Evolutionary conservation across 345 rosid species (phyloP).

Genomic region (Rhodomyrtus tomentosa): DNA sequence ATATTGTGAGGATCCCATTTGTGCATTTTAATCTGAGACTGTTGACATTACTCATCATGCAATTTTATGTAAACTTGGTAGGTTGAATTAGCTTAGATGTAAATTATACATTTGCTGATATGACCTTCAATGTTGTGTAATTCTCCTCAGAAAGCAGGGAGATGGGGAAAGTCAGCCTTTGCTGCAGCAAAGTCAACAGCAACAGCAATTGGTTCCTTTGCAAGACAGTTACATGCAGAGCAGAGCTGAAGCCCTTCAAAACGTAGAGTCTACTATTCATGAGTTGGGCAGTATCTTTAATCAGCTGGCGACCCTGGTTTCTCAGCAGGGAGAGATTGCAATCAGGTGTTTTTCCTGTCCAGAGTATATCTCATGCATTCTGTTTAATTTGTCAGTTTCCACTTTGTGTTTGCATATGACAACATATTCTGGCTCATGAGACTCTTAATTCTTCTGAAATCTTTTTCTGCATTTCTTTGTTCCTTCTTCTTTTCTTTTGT

Average conservation of each 20-base stretch:
- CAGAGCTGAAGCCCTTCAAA: constrained; percentile 63
- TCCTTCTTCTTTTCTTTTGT: not conserved
- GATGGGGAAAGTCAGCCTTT: constrained; percentile 48
- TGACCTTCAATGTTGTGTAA: not conserved
- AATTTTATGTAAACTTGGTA: not conserved
- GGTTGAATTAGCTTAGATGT: not conserved
- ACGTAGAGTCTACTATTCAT: constrained; percentile 59
- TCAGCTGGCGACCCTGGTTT: constrained; percentile 49
- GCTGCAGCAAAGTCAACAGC: constrained; percentile 27
- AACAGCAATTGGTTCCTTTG: constrained; percentile 48
- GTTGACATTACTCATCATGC: not conserved
- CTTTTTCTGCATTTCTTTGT: not conserved
- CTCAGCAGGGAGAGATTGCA: constrained; percentile 63
- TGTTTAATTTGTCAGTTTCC: not conserved
- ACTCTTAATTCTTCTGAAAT: not conserved
- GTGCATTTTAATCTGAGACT: not conserved
- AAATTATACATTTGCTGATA: not conserved
- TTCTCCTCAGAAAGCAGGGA: constrained; percentile 18
- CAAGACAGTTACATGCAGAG: constrained; percentile 64
- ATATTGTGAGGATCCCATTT: not conserved
- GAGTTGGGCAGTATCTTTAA: constrained; percentile 46
- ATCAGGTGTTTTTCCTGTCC: constrained; percentile 26
- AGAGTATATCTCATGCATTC: not conserved
- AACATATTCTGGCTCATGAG: not conserved
- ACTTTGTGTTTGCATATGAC: not conserved